phyloP scores from a whole-genome alignment of 2,329 filamentous ascomycete genomes.

The Monosporascus sp. region DNA sequence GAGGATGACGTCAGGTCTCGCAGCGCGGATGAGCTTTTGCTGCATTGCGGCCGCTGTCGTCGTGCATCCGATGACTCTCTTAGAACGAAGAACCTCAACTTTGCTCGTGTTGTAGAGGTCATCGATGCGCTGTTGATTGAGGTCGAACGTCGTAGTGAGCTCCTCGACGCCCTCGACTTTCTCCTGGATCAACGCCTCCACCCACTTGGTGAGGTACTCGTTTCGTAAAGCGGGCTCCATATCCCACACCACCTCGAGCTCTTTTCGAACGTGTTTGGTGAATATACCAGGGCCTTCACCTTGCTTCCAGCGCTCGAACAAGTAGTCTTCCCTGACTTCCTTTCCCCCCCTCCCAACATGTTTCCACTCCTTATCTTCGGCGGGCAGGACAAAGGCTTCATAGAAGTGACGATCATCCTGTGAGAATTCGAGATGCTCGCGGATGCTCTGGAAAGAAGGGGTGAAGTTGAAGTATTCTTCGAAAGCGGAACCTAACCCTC shows the following conservation, averaged over 20 bases:
- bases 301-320: conserved; percentile 49
- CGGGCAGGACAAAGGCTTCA: conserved; percentile 49
- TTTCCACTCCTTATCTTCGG: conserved; percentile 37
- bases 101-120: conserved; percentile 38
- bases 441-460: conserved; percentile 23
- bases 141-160: conserved; percentile 35
- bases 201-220: conserved; percentile 36
- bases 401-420: conserved; percentile 45
- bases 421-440: conserved; percentile 42
- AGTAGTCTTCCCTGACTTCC: conserved; percentile 37
- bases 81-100: conserved; percentile 38
- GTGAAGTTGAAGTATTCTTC: conserved; percentile 6
- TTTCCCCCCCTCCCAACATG: conserved; percentile 42
- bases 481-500: conserved; percentile 13
- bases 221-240: conserved; percentile 26
- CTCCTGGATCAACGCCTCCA: conserved; percentile 40
- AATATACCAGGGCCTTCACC: conserved; percentile 42
- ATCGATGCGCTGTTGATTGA: conserved; percentile 33
- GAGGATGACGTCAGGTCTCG: conserved; percentile 53
- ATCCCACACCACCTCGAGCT: conserved; percentile 42
- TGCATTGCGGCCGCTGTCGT: conserved; percentile 65
- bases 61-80: conserved; percentile 61
- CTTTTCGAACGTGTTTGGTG: conserved; percentile 16
- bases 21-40: conserved; percentile 43
- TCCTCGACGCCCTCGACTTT: conserved; percentile 34